These are phyloP conservation scores for Rubia tinctorum DNA, from an alignment of 305 asterid genomes.

Conservation along the genomic window DNA sequence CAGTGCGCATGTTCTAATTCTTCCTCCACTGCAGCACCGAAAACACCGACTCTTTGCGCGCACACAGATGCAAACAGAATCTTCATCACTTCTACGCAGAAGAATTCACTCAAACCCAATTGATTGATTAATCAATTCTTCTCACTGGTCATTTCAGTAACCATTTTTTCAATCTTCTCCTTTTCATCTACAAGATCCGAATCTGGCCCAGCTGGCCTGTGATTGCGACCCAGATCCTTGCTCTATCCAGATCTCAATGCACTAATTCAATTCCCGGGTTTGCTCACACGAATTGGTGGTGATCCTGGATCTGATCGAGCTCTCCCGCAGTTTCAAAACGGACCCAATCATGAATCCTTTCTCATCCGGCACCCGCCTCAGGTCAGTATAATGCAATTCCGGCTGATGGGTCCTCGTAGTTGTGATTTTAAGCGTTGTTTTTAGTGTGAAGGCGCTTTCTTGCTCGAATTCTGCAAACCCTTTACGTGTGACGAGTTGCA, in stretches of 20 bases:
- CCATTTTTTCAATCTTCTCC: not conserved
- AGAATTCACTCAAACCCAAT: not conserved
- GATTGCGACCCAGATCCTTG: slow-evolving; percentile 16
- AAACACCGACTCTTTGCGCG: not conserved
- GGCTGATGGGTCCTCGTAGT: slow-evolving; percentile 2
- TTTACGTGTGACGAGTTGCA: not conserved
- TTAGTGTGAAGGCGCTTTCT: not conserved
- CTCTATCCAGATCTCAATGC: slow-evolving; percentile 18
- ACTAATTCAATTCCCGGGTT: not conserved
- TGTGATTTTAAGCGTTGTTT: not conserved
- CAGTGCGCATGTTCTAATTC: slow-evolving; percentile 8
- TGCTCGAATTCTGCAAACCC: not conserved
- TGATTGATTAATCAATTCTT: not conserved
- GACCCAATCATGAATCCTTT: slow-evolving; percentile 84
- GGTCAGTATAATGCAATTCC: slow-evolving; percentile 34
- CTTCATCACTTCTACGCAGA: not conserved
- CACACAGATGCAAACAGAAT: slow-evolving; percentile 1
- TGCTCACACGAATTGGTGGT: slow-evolving; percentile 12
- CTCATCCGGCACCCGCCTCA: slow-evolving; percentile 86
- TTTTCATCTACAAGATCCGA: slow-evolving; percentile 26
- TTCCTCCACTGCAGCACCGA: not conserved
- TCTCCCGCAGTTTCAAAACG: slow-evolving; percentile 45
- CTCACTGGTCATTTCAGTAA: not conserved
- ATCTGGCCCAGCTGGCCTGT: slow-evolving; percentile 10
- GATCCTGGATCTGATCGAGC: slow-evolving; percentile 63